These are phyloP conservation scores for Cladophialophora bantiana DNA, from an alignment of 2,329 filamentous ascomycete species.

Conservation along the genomic window DNA sequence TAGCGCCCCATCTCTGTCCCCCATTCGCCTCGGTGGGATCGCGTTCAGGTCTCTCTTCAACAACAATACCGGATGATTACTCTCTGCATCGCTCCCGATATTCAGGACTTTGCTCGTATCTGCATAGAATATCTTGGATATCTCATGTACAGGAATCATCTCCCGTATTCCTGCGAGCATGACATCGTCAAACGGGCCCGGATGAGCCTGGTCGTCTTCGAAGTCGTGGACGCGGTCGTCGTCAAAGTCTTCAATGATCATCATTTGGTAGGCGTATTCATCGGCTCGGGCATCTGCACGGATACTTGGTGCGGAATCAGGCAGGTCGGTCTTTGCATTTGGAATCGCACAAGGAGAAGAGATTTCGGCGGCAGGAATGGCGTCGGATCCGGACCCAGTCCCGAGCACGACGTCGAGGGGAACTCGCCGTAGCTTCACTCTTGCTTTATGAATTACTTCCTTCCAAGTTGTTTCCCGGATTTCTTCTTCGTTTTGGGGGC, in stretches of 20 bases:
- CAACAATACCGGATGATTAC: conserved; percentile 75
- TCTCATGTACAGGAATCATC: conserved; percentile 72
- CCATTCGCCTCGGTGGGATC: conserved; percentile 65
- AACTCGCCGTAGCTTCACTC: conserved; percentile 77
- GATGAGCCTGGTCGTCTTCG: conserved; percentile 61
- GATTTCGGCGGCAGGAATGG: conserved; percentile 45
- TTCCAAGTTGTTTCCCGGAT: conserved; percentile 82
- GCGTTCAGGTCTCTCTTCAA: conserved; percentile 75
- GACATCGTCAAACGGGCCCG: conserved; percentile 67
- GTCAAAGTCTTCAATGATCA: conserved; percentile 82
- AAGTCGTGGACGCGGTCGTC: conserved; percentile 72
- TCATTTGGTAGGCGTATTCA: conserved; percentile 80
- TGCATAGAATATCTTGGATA: conserved; percentile 92
- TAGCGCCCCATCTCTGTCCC: conserved; percentile 51
- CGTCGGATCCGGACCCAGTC: conserved; percentile 42
- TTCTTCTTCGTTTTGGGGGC: conserved; percentile 63
- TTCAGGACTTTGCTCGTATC: conserved; percentile 90
- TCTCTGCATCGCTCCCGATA: conserved; percentile 72
- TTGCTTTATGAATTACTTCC: conserved; percentile 92
- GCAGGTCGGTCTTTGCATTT: conserved; percentile 1
- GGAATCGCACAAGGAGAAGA: conserved; percentile 12
- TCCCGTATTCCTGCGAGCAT: conserved; percentile 69
- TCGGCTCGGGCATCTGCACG: conserved; percentile 55
- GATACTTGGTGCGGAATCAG: conserved; percentile 40
- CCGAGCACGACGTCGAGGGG: conserved; percentile 61